Conservation (phyloP, 1,284 basidiomycete genomes). For the Trichosporon coremiiforme region DNA sequence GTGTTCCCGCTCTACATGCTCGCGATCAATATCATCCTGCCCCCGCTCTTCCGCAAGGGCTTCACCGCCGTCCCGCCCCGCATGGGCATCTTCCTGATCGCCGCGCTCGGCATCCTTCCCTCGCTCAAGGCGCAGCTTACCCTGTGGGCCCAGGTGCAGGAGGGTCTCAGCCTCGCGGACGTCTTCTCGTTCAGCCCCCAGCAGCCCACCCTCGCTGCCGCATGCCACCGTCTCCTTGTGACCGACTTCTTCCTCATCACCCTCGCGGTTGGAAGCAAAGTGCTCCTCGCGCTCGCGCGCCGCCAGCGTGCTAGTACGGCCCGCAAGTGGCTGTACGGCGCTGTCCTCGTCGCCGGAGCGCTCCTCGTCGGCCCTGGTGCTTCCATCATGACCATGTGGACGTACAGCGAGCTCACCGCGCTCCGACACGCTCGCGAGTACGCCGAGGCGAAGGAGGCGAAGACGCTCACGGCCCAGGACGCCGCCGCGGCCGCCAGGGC, state of each 20-base stretch:
- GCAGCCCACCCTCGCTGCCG: neutral
- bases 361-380: conserved; percentile 26
- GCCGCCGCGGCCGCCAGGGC: neutral
- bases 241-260: conserved; percentile 23
- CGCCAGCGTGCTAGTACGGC: neutral
- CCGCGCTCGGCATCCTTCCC: conserved; percentile 21
- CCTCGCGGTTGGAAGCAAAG: conserved; percentile 18
- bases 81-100: conserved; percentile 26
- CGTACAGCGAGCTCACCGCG: conserved; percentile 25
- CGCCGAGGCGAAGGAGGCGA: conserved; percentile 23
- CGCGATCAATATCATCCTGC: conserved; percentile 25
- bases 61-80: conserved; percentile 19
- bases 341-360: neutral
- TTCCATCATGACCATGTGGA: conserved; percentile 26
- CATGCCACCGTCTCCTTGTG: conserved; percentile 21
- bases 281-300: conserved; percentile 23
- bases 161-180: neutral
- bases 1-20: conserved; percentile 28
- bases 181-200: neutral
- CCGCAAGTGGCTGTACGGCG: neutral
- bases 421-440: conserved; percentile 20
- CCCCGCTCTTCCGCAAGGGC: conserved; percentile 21
- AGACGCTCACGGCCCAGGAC: neutral
- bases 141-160: neutral
- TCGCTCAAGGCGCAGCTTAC: conserved; percentile 11